phyloP scores from a whole-genome alignment of 139 green algal species.

The Micromonas pusilla region DNA sequence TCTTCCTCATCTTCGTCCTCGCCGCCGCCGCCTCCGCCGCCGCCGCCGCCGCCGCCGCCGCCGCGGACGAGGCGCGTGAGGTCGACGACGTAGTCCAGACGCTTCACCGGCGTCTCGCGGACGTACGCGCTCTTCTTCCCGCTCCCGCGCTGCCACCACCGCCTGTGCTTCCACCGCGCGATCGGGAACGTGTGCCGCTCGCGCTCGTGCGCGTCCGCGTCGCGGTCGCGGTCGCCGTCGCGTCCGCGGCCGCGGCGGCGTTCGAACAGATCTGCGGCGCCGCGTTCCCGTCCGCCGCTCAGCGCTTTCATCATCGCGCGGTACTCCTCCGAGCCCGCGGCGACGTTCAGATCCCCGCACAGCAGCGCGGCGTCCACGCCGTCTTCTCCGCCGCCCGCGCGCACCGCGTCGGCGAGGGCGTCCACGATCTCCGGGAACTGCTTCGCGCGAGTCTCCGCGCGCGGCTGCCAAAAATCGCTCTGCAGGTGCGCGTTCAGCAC shows the following conservation, averaged over 20 bases:
- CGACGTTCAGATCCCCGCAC: slow-evolving; percentile 14
- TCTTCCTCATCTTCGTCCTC: too few relatives aligned
- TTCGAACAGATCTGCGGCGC: neutral
- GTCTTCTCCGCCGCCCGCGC: neutral
- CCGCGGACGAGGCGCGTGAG: neutral
- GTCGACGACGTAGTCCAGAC: slow-evolving; percentile 11
- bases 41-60: too few relatives aligned
- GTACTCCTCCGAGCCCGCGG: neutral
- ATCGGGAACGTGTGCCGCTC: neutral
- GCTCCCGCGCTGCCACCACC: neutral
- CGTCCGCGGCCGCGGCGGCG: neutral
- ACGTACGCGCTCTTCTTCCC: neutral
- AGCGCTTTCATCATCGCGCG: neutral
- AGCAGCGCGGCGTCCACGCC: neutral
- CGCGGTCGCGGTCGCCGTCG: neutral
- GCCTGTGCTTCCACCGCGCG: neutral
- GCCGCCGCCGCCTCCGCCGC: too few relatives aligned
- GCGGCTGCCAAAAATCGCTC: neutral
- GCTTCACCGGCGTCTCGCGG: neutral
- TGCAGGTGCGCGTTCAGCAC: neutral
- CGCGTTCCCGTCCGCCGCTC: neutral
- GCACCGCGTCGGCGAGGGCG: neutral
- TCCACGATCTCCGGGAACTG: neutral
- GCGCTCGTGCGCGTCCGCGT: too few relatives aligned
- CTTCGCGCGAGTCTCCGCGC: neutral